phyloP scores from a whole-genome alignment of 768 basidiomycete genomes.

The Suillus variegatus region DNA sequence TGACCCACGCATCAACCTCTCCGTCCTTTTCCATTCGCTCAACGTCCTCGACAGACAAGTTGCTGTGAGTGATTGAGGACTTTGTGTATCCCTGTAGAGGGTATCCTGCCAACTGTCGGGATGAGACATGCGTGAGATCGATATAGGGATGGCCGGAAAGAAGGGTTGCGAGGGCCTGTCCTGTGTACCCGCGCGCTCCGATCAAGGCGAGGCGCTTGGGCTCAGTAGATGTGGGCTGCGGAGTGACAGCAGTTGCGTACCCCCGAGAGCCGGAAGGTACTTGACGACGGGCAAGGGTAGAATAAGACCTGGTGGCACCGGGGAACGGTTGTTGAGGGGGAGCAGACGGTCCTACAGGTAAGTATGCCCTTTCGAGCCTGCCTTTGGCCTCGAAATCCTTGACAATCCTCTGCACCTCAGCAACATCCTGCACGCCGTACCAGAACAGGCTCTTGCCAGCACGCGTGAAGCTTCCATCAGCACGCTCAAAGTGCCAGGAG shows the following conservation, averaged over 20 bases:
- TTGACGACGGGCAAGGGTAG: conserved; percentile 52
- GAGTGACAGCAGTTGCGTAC: conserved; percentile 69
- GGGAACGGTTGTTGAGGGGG: conserved; percentile 48
- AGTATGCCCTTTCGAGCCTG: conserved; percentile 84
- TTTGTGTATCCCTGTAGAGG: conserved; percentile 83
- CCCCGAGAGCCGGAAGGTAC: conserved; percentile 60
- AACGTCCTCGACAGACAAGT: conserved; percentile 77
- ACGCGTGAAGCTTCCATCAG: conserved; percentile 95
- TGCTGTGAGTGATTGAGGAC: conserved; percentile 69
- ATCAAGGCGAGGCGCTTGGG: conserved; percentile 93
- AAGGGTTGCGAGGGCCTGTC: conserved; percentile 87
- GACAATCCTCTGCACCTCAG: conserved; percentile 88
- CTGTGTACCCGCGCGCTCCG: conserved; percentile 95
- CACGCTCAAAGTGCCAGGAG: conserved; percentile 98
- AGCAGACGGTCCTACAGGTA: conserved; percentile 81
- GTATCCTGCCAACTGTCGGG: conserved; percentile 87
- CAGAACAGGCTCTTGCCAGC: conserved; percentile 95
- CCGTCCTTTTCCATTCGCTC: conserved; percentile 86
- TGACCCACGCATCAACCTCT: conserved; percentile 97
- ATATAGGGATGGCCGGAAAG: conserved; percentile 88
- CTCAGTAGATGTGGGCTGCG: conserved; percentile 49
- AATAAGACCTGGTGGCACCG: conserved; percentile 54
- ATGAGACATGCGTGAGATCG: conserved; percentile 92
- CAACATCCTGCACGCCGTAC: conserved; percentile 92
- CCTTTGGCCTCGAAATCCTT: conserved; percentile 73